These are phyloP conservation scores for Jasminum sambac DNA, from an alignment of 257 asterid genomes.

Conservation along the genomic window DNA sequence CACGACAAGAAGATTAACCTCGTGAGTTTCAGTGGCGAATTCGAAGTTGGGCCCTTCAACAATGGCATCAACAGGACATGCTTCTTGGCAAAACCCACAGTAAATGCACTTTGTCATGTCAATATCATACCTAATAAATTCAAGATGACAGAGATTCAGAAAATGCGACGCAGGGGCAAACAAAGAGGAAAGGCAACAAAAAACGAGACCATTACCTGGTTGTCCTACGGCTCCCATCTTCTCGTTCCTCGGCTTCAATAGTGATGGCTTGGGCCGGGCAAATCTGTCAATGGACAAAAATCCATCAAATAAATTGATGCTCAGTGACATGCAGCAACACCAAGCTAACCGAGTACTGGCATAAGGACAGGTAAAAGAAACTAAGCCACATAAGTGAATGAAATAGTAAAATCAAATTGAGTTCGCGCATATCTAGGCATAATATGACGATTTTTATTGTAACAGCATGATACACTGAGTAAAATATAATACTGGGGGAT, in stretches of 20 bases:
- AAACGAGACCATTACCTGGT: constrained; percentile 53
- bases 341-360: not conserved
- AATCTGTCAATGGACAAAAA: constrained; percentile 41
- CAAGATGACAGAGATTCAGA: not conserved
- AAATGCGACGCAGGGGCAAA: not conserved
- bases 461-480: not conserved
- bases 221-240: constrained; percentile 95
- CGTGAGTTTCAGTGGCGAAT: constrained; percentile 91
- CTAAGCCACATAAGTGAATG: not conserved
- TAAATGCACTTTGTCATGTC: constrained; percentile 97
- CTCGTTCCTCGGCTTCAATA: constrained; percentile 94
- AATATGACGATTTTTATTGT: not conserved
- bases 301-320: constrained; percentile 10
- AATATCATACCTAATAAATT: constrained; percentile 68
- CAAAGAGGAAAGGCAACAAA: not conserved
- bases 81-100: constrained; percentile 98
- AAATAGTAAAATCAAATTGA: not conserved
- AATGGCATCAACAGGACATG: constrained; percentile 97
- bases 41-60: constrained; percentile 98
- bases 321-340: constrained; percentile 6
- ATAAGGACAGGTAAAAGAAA: not conserved
- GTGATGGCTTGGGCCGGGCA: constrained; percentile 98
- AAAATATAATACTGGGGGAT: not conserved
- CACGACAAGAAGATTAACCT: constrained; percentile 66
- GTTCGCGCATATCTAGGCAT: not conserved